A percentile compares a stretch with the other conserved stretches of the same genome.
phyloP scores from a whole-genome alignment of 2,329 filamentous ascomycete genomes.

The Phialocephala subalpina region DNA sequence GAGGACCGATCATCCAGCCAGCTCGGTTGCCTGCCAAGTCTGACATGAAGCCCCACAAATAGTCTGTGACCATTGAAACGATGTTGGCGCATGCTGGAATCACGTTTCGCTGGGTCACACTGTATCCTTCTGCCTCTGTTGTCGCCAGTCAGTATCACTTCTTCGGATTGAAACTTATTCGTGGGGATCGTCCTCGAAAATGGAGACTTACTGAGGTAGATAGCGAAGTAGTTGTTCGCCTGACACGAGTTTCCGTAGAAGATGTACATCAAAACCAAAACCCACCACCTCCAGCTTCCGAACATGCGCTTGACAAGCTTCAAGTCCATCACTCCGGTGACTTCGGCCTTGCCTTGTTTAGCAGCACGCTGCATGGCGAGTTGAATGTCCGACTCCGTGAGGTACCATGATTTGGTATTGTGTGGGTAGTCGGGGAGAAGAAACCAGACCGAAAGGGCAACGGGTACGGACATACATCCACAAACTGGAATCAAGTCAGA shows the following conservation, averaged over 20 bases:
- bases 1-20: not conserved
- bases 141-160: not conserved
- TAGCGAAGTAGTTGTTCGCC: conserved; percentile 8
- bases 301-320: conserved; percentile 15
- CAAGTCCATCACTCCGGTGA: conserved; percentile 10
- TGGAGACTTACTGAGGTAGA: not conserved
- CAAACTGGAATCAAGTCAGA: not conserved
- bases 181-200: not conserved
- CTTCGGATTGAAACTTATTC: not conserved
- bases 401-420: conserved; percentile 12
- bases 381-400: not conserved
- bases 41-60: not conserved
- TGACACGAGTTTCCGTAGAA: conserved; percentile 9
- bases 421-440: conserved; percentile 8
- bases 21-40: not conserved
- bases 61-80: conserved; percentile 1
- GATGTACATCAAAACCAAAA: conserved; percentile 7
- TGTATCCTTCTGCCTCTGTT: conserved; percentile 13
- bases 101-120: conserved; percentile 11
- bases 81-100: conserved; percentile 4
- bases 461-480: conserved; percentile 5
- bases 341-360: conserved; percentile 4
- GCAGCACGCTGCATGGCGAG: conserved; percentile 6
- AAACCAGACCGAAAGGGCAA: not conserved
- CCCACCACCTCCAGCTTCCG: conserved; percentile 11